Evolutionary conservation across 352 stramenopile genomes (phyloP), one percentile per base, ranked within the genome.

Genomic region (Globisporangium takayamanum): DNA sequence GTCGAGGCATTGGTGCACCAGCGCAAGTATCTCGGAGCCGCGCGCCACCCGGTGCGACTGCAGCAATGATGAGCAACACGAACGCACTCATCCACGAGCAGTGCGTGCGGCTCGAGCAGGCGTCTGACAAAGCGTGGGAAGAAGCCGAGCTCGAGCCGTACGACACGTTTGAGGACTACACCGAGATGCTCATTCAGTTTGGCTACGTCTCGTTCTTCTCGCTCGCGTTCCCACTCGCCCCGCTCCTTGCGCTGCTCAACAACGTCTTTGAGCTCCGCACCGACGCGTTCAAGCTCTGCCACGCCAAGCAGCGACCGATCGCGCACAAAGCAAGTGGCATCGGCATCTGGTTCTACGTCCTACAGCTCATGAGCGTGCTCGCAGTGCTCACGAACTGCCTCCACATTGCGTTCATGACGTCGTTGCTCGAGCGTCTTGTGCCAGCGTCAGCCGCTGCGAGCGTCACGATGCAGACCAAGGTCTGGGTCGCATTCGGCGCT

Each of bases 191-290:
- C 46, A 93, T 98, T 56, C 92, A 98, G 67, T 98, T 98, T 66
- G 91, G 90, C 44, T 98, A 97, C 69, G 92, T 98, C 41, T 95
- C 89, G 20, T 98, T 97, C 66, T 98, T 98, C 72, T 98, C 89
- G 50, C 70, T 97, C 15, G 86, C 96, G 2, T 89, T 98, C 47
- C 93, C 95, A n/a, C 83, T 98, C n/a, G 96, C 91, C 11, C 93
- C 95, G 45, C 64, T 98, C 14, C 84, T 98, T 15, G 90, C 89
- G 44, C 69, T 98, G 5, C 54, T 97, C 46, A 98, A 98, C 69
- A 97, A 98, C 63, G 63, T 98, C 37, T 14, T 98, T 0, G 90
- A 95, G 61, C 86, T 98, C 60, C 86, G 95, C 57, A 85, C 95
- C 5, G 91, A 98, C 69, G 95, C 93, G 1, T 98, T 98, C 75